Percentiles rank a stretch among this genome's conserved stretches.
Conservation (phyloP, 2,329 filamentous ascomycete species). For the Didymella pomorum region DNA sequence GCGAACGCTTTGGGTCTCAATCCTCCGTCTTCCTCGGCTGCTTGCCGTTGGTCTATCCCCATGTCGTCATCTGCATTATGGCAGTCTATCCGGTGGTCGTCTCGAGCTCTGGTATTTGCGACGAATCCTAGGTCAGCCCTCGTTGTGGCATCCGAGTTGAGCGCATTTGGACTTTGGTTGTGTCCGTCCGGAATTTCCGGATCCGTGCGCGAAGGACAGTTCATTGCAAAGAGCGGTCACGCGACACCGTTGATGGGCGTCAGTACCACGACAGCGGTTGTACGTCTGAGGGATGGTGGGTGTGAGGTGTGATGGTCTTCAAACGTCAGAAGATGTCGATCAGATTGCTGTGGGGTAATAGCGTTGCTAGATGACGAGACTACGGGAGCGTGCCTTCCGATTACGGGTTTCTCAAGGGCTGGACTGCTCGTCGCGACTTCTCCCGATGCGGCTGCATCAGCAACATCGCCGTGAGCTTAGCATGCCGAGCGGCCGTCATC, state of each 20-base stretch:
- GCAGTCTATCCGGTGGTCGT: slow-evolving; percentile 49
- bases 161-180: slow-evolving; percentile 68
- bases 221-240: slow-evolving; percentile 57
- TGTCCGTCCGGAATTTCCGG: slow-evolving; percentile 60
- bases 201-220: slow-evolving; percentile 70
- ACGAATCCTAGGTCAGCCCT: slow-evolving; percentile 68
- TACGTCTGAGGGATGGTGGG: not conserved
- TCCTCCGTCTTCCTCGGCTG: not conserved
- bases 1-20: not conserved
- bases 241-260: not conserved
- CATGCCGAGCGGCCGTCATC: not conserved
- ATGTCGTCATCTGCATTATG: slow-evolving; percentile 11
- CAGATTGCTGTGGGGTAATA: slow-evolving; percentile 14
- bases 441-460: slow-evolving; percentile 5
- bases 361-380: slow-evolving; percentile 16
- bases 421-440: slow-evolving; percentile 5
- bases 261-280: not conserved
- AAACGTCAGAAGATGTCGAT: slow-evolving; percentile 2
- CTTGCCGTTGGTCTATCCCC: slow-evolving; percentile 1
- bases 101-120: slow-evolving; percentile 64
- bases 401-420: slow-evolving; percentile 7
- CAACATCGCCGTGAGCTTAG: not conserved
- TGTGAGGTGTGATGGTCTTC: not conserved
- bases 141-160: slow-evolving; percentile 69
- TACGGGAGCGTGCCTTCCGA: slow-evolving; percentile 13